These are phyloP conservation scores for Epichloe glyceriae DNA, from an alignment of 2,329 filamentous ascomycete species.

Conservation along the genomic window DNA sequence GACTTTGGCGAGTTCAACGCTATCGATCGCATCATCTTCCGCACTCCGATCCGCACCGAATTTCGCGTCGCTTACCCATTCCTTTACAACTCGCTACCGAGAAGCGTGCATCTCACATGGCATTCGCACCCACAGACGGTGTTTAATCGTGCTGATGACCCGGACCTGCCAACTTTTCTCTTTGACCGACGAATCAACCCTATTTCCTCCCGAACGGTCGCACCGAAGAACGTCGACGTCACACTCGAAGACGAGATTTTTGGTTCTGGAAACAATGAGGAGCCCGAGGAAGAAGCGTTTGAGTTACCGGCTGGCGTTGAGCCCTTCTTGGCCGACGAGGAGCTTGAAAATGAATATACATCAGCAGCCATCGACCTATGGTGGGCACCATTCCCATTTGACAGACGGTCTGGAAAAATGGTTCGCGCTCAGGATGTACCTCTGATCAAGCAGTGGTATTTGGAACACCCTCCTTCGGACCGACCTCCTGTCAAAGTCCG, in stretches of 20 bases:
- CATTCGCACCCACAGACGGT: conserved; percentile 90
- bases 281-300: conserved; percentile 70
- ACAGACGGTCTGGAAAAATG: conserved; percentile 88
- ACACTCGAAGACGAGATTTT: conserved; percentile 93
- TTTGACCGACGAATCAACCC: conserved; percentile 98
- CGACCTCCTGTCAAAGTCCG: conserved; percentile 88
- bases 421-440: conserved; percentile 95
- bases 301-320: conserved; percentile 67
- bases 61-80: conserved; percentile 91
- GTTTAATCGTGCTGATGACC: conserved; percentile 77
- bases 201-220: conserved; percentile 87
- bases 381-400: conserved; percentile 97
- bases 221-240: conserved; percentile 82
- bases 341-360: conserved; percentile 80
- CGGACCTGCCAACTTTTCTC: conserved; percentile 86
- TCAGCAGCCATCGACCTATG: conserved; percentile 84
- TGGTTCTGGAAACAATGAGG: conserved; percentile 61
- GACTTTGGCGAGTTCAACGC: conserved; percentile 99
- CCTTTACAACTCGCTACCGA: conserved; percentile 88
- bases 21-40: conserved; percentile 98
- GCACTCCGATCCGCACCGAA: conserved; percentile 85
- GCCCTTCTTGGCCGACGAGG: conserved; percentile 82
- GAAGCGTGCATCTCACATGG: conserved; percentile 87
- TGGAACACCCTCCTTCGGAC: conserved; percentile 83
- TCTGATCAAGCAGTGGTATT: conserved; percentile 94